Evolutionary conservation across 345 rosid species (phyloP), one percentile per base, ranked within the genome.

Genomic region (Mercurialis annua): DNA sequence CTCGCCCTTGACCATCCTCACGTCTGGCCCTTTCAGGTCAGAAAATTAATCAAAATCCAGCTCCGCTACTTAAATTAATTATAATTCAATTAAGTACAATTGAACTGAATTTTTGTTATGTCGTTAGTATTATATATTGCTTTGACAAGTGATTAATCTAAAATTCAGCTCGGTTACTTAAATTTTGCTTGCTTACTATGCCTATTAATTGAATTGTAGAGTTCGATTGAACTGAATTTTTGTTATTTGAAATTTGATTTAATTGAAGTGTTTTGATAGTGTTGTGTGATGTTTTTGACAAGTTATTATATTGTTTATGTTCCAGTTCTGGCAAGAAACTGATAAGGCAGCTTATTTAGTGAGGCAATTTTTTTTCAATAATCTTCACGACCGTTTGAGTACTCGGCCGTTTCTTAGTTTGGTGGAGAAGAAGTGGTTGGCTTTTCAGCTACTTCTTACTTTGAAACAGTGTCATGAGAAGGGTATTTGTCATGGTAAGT

Each of bases 261-360:
- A n/a, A n/a, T n/a, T n/a, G n/a, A n/a, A n/a, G n/a, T n/a, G n/a
- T n/a, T n/a, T n/a, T n/a, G n/a, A n/a, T 16, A 26, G 29, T 62
- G 11, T 40, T 43, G 33, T 26, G 7, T 61, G n/a, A 52, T 10
- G 31, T 65, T 23, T n/a, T 27, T 48, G 42, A 59, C 21, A 42
- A 29, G 59, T 0, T 50, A 24, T 18, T 21, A 5, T 38, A 24
- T 18, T 29, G 5, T 38, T n/a, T 65, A 24, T 43, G 24, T 64
- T 77, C 69, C 80, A 91, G 99, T 94, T 90, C 75, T 94, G 97
- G 97, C 99, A 89, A 82, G 97, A 94, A 81, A 94, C 99, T 70
- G 97, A 91, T 71, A 91, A 94, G 81, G 97, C 97, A 20, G 97
- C 97, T 14, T 94, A 94, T 84, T 76, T 94, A 30, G 69, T 94